Percentiles rank a stretch among this genome's conserved stretches.
Evolutionary conservation across 441 rosid species (phyloP).

Genomic region (Syzygium malaccense): DNA sequence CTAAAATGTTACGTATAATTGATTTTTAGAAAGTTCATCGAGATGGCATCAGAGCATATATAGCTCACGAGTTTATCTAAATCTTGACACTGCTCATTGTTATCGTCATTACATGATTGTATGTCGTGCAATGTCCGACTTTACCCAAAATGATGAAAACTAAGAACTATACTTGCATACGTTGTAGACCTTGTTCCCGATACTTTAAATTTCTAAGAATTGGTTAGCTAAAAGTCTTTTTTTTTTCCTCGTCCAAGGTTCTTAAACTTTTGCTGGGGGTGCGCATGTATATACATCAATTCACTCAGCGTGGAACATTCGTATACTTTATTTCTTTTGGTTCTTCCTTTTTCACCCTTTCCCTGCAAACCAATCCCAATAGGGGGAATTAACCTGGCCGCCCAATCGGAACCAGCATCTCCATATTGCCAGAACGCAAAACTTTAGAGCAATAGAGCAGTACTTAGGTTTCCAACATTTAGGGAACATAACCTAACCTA

Average conservation of each 20-base stretch:
- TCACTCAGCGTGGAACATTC: not conserved
- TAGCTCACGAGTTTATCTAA: not conserved
- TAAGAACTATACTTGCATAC: not conserved
- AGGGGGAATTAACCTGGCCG: not conserved
- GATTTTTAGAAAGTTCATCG: not conserved
- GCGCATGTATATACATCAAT: not conserved
- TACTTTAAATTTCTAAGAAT: not conserved
- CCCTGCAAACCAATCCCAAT: not conserved
- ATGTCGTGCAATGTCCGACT: not conserved
- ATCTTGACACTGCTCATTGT: not conserved
- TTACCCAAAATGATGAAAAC: not conserved
- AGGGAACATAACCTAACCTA: not conserved
- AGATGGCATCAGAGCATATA: not conserved
- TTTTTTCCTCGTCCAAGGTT: not conserved
- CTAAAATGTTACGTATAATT: not conserved
- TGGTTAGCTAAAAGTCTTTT: not conserved
- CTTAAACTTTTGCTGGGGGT: not conserved
- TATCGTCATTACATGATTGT: not conserved
- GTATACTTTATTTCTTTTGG: not conserved
- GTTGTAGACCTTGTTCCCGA: not conserved
- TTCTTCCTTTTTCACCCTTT: not conserved
- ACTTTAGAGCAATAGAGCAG: not conserved
- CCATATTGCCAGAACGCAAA: not conserved
- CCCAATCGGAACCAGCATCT: not conserved
- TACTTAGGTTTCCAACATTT: not conserved